Evolutionary conservation across 805 yeast genomes (phyloP), one percentile per base, ranked within the genome.

Genomic region (Kregervanrija delftensis): DNA sequence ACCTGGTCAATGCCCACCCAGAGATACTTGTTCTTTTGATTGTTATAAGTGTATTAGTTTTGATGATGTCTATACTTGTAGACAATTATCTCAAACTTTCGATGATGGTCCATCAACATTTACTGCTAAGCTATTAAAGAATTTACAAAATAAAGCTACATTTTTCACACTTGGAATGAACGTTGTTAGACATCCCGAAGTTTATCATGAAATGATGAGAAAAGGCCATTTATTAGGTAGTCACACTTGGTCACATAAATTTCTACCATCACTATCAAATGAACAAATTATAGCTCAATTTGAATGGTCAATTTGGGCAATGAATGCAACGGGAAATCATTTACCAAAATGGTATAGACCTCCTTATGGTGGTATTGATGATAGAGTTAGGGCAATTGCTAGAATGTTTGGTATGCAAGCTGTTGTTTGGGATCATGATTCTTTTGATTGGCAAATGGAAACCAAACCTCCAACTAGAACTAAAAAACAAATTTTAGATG

Each of bases 281-380:
- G 91, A 88, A 63, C 77, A 86, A 49, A 79, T 91, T 14, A 79
- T 85, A 45, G 96, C 97, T 0, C 96, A 91, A 60, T 66, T 91
- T 34, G 83, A 90, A 63, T 91, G 99, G 99, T 81, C 95, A 1
- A 79, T 88, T 31, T 91, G 97, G 97, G 96, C 97, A 5, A 86
- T 90, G 89, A 90, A 91, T 66, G 96, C 96, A 1, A 89, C 97
- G 0, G 86, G 87, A 0, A 71, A 81, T 28, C 90, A 89, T 56
- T 60, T 86, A 9, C 99, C 99, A 6, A 83, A 83, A 57, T 91
- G 91, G 86, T 91, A 86, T 62, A 75, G 99, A 53, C 99, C 99
- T 0, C 99, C 99, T 1, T 91, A 87, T 59, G 99, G 98, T 1
- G 97, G 96, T 0, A 72, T 87, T 32, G 99, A 91, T 65, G 83